These are phyloP conservation scores for Juglanconis sp. DNA, from an alignment of 2,329 filamentous ascomycete genomes.

Conservation along the genomic window DNA sequence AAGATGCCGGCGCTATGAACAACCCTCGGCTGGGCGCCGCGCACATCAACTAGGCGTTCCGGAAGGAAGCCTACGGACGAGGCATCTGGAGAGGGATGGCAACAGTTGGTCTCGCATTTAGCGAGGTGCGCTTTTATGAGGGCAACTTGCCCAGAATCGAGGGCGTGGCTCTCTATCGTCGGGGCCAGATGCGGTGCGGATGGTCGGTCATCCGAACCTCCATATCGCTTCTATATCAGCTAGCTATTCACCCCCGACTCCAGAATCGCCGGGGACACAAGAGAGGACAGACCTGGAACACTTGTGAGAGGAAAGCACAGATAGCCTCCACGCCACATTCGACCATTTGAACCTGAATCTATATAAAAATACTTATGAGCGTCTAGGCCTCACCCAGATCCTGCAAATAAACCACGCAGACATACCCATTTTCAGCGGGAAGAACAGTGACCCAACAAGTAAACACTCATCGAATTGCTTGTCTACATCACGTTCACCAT, in stretches of 20 bases:
- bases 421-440: neutral
- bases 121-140: neutral
- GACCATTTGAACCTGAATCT: neutral
- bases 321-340: neutral
- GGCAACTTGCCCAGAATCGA: neutral
- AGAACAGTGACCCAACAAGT: neutral
- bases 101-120: neutral
- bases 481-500: neutral
- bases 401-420: neutral
- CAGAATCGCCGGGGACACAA: too few species aligned
- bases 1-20: neutral
- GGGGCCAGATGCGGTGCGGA: neutral
- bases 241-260: too few species aligned
- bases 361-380: neutral
- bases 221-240: too few species aligned
- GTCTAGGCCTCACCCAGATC: neutral
- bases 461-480: neutral
- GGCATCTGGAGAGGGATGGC: neutral
- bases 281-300: neutral
- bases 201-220: neutral
- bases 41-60: neutral
- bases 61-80: neutral
- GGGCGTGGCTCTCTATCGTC: neutral
- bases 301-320: neutral
- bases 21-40: neutral